phyloP scores from a whole-genome alignment of 2,329 filamentous ascomycete species.

The Fusarium sp. region DNA sequence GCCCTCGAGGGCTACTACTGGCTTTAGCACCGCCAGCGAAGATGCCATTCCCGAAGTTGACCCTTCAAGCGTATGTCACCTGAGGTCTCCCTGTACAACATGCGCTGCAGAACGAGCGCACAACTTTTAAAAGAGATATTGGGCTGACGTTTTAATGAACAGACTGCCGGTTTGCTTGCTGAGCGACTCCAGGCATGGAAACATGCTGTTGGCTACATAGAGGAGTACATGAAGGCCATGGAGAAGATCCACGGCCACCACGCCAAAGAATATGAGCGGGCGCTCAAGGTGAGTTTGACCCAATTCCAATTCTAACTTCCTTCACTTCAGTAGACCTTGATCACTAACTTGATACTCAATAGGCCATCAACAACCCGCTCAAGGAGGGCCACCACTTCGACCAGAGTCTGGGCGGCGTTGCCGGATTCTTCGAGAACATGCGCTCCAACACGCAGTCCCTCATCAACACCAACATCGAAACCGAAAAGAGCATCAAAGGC shows the following conservation, averaged over 20 bases:
- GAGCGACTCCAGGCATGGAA: constrained; percentile 96
- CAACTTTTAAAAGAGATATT: not conserved
- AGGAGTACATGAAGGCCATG: constrained; percentile 86
- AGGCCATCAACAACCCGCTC: constrained; percentile 87
- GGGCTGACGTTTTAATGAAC: constrained; percentile 14
- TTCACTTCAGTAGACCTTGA: not conserved
- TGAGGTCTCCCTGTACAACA: not conserved
- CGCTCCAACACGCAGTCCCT: constrained; percentile 91
- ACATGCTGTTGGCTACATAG: constrained; percentile 88
- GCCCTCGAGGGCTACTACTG: constrained; percentile 60
- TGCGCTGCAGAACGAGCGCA: not conserved
- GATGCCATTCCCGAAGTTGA: constrained; percentile 68
- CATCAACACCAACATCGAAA: constrained; percentile 89
- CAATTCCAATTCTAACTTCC: not conserved
- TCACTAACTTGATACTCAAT: constrained; percentile 5
- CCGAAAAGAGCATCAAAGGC: constrained; percentile 88
- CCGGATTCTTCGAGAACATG: constrained; percentile 94
- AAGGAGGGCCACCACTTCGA: constrained; percentile 95
- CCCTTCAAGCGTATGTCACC: constrained; percentile 62
- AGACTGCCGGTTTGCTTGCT: constrained; percentile 83
- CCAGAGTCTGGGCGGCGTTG: constrained; percentile 84
- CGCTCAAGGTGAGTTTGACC: constrained; percentile 72
- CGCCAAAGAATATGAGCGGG: constrained; percentile 94
- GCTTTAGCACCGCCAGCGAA: constrained; percentile 59
- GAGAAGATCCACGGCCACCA: constrained; percentile 88